These are phyloP conservation scores for Cynara cardunculus DNA, from an alignment of 129 eudicot species.

Conservation along the genomic window DNA sequence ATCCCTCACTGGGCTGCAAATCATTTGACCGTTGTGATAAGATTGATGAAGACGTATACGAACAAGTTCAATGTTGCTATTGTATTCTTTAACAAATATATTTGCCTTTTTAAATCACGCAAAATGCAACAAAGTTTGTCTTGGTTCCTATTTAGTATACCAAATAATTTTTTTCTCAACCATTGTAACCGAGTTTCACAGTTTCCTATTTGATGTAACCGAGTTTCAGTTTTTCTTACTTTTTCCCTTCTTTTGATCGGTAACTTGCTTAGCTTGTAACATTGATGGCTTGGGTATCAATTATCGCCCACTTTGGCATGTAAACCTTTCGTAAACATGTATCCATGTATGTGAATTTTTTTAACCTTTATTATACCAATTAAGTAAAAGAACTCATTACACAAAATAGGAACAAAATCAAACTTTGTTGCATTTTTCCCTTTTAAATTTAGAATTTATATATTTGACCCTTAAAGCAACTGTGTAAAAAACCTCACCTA, in stretches of 20 bases:
- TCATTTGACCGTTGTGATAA: not conserved
- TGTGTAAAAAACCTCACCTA: constrained; percentile 15
- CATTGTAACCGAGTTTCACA: no score
- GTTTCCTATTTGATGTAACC: not conserved
- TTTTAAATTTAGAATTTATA: not conserved
- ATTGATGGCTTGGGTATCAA: no score
- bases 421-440: not conserved
- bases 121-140: no score
- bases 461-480: not conserved
- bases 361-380: not conserved
- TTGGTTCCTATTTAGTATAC: no score
- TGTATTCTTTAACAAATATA: not conserved
- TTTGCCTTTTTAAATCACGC: no score
- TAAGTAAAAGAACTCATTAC: not conserved
- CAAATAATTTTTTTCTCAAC: no score
- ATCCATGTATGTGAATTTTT: not conserved
- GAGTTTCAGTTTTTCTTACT: not conserved
- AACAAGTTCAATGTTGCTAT: not conserved
- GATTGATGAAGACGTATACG: not conserved
- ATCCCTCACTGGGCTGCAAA: constrained; percentile 43
- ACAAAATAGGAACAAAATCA: not conserved
- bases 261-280: no score
- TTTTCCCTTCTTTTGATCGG: not conserved
- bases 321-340: not conserved
- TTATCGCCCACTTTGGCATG: not conserved